A percentile compares a stretch with the other conserved stretches of the same genome.
Conservation (phyloP, 306 rosid species). For the Dryas octopetala region DNA sequence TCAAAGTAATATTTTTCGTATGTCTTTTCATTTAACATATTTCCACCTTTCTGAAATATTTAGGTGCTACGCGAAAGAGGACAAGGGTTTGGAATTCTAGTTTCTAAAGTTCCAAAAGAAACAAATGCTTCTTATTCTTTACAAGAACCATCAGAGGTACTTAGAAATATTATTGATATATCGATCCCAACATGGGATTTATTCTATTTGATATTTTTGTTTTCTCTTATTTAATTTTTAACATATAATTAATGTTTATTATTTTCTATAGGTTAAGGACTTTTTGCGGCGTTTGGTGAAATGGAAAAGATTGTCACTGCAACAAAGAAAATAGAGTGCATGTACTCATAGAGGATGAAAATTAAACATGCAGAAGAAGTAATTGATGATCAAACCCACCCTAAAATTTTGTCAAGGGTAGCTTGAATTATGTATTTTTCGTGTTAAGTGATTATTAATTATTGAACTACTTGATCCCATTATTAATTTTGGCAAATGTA, state of each 20-base stretch:
- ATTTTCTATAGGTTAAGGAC: constrained; percentile 57
- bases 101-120: constrained; percentile 78
- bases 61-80: constrained; percentile 68
- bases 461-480: constrained; percentile 2
- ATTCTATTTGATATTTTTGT: not conserved
- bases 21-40: not conserved
- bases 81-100: constrained; percentile 90
- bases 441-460: constrained; percentile 13
- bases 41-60: not conserved
- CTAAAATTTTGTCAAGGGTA: constrained; percentile 38
- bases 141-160: constrained; percentile 86
- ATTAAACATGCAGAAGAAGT: not conserved
- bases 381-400: constrained; percentile 19
- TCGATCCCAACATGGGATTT: not conserved
- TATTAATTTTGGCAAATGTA: constrained; percentile 15
- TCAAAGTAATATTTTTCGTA: not conserved
- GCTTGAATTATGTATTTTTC: constrained; percentile 31
- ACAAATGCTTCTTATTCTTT: constrained; percentile 79
- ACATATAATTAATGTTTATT: not conserved
- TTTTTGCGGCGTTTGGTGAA: constrained; percentile 77
- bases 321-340: constrained; percentile 3
- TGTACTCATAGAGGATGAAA: constrained; percentile 13
- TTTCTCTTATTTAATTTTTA: not conserved
- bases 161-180: not conserved
- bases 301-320: constrained; percentile 53